Evolutionary conservation across 1,284 basidiomycete species (phyloP).

Genomic region (Cryptococcus jaspeensis): DNA sequence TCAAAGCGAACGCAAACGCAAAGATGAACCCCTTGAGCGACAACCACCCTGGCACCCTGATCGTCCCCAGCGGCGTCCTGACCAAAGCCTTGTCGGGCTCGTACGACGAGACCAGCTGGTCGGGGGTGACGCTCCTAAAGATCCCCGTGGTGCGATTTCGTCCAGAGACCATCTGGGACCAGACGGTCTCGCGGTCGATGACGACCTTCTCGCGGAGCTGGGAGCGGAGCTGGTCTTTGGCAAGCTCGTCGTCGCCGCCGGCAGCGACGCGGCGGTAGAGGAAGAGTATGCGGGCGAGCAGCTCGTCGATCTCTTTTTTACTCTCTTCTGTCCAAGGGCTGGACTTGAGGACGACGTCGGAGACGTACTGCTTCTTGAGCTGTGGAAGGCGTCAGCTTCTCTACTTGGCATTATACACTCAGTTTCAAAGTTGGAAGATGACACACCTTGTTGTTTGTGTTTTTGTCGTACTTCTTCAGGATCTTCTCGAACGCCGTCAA

Average conservation of each 20-base stretch:
- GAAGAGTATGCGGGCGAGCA: constrained; percentile 64
- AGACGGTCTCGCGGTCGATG: constrained; percentile 63
- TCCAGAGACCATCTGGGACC: constrained; percentile 87
- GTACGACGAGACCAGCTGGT: constrained; percentile 58
- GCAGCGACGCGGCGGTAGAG: constrained; percentile 87
- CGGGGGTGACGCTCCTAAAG: constrained; percentile 61
- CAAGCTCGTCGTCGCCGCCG: constrained; percentile 67
- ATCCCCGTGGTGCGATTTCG: constrained; percentile 62
- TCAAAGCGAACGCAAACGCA: constrained; percentile 59
- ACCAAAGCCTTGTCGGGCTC: constrained; percentile 52
- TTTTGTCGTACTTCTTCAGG: constrained; percentile 98
- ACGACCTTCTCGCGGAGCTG: constrained; percentile 79
- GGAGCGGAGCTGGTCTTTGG: constrained; percentile 77
- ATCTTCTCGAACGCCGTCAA: constrained; percentile 95
- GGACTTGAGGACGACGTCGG: constrained; percentile 67
- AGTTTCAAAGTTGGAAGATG: too few species aligned
- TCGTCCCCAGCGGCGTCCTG: constrained; percentile 61
- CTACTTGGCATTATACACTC: too few species aligned
- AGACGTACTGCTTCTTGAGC: constrained; percentile 81
- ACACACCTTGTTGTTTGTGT: constrained; percentile 71
- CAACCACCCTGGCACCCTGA: constrained; percentile 58
- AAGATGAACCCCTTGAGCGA: constrained; percentile 65
- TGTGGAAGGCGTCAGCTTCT: constrained; percentile 33
- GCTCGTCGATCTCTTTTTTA: constrained; percentile 65
- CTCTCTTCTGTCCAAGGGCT: constrained; percentile 66